Base-by-base conservation (phyloP, 1,284 basidiomycete species). In the Trichosporon coremiiforme region DNA sequence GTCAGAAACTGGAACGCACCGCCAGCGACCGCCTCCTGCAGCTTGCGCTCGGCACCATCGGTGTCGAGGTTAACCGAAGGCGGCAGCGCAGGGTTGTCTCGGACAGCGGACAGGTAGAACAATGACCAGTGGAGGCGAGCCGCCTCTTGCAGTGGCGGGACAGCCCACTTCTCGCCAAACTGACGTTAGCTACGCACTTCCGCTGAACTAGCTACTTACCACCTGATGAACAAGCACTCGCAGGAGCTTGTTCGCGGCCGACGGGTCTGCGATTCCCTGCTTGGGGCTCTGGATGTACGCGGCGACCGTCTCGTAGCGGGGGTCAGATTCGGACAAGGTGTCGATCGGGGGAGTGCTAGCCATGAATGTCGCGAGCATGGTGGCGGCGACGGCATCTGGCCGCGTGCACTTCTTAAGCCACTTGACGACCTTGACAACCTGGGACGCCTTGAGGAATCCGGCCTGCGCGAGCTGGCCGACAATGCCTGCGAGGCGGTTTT, bases 41-140 rank as follows among this genome's bases (percentile, higher is more conserved):
- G 88, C 73, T 92, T 89, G 2, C 88, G 88, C 80, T 95, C 93
- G 53, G 95, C 86, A 68, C 91, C 88, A 66, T 91, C 90, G 1
- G 90, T 89, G 71, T 88, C 89, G 81, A 94, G 91, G 0, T 90
- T 88, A 85, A 78, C 90, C 0, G 66, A 62, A 89, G 77, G 80
- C 67, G 69, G 74, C 63, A 95, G 82, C 7, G 86, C 84, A 0
- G 89, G 84, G 74, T 93, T 89, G 22, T 88, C 87, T 76, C 90
- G 88, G 25, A 92, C 86, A 4, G 89, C 87, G 68, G 92, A 90
- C 1, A 91, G 89, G 75, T 93, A 86, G 82, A 91, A 94, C 68
- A 95, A 85, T 0, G 92, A 91, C 93, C 94, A 97, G 76, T 94
- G 91, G 36, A 98, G 86, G 10, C 91, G 84, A 2, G 95, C 80